Conservation (phyloP, 1,139 yeast genomes). For the Diutina catenulata region DNA sequence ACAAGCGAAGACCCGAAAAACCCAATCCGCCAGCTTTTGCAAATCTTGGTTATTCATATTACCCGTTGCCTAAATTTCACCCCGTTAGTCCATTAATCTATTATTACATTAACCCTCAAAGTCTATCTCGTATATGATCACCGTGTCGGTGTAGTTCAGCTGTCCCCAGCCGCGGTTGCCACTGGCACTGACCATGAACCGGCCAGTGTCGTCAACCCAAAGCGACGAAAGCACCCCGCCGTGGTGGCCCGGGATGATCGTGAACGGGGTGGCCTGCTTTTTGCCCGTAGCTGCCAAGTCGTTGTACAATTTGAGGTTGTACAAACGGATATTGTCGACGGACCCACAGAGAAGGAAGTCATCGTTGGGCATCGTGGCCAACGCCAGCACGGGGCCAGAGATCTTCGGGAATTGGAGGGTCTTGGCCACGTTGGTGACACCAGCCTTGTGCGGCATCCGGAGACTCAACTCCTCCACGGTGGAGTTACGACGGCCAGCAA, state of each 20-base stretch:
- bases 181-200: slow-evolving; percentile 82
- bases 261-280: slow-evolving; percentile 41
- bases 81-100: too few relatives aligned
- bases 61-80: too few relatives aligned
- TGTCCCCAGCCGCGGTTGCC: slow-evolving; percentile 95
- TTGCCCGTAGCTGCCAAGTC: slow-evolving; percentile 20
- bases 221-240: slow-evolving; percentile 48
- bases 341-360: slow-evolving; percentile 80
- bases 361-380: slow-evolving; percentile 71
- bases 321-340: slow-evolving; percentile 77
- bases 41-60: too few relatives aligned
- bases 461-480: slow-evolving; percentile 78
- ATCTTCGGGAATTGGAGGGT: slow-evolving; percentile 69
- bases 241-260: slow-evolving; percentile 53
- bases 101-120: slow-evolving; percentile 16
- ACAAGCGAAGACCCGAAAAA: too few relatives aligned
- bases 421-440: slow-evolving; percentile 40
- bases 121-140: slow-evolving; percentile 67
- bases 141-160: slow-evolving; percentile 66
- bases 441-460: slow-evolving; percentile 37
- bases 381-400: slow-evolving; percentile 84
- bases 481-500: slow-evolving; percentile 82
- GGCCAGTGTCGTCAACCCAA: slow-evolving; percentile 73
- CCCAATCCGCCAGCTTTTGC: too few relatives aligned
- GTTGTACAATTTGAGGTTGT: slow-evolving; percentile 53